Percentiles rank a stretch among this genome's conserved stretches.
Conservation (phyloP, 164 flowering plant genomes). For the Chimonanthus praecox region DNA sequence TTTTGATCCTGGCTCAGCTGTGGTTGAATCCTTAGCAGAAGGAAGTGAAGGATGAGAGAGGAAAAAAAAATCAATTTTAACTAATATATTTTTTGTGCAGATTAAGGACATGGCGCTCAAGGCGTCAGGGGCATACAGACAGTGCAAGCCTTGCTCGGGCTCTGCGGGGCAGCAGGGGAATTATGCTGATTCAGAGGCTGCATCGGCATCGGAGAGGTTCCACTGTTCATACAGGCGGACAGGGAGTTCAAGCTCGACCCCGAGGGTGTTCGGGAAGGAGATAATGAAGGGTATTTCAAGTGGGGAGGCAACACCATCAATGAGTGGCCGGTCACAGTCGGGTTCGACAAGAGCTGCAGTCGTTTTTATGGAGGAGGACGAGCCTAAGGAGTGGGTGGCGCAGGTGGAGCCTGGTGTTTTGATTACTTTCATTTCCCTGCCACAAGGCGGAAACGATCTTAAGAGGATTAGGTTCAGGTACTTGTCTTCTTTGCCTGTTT, state of each 20-base stretch:
- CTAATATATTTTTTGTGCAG: constrained; percentile 27
- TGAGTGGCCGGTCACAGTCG: constrained; percentile 63
- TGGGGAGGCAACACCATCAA: constrained; percentile 71
- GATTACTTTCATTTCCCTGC: constrained; percentile 79
- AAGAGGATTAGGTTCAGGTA: constrained; percentile 96
- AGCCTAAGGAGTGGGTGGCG: constrained; percentile 93
- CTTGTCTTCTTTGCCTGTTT: background rate
- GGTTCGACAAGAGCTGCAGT: constrained; percentile 12
- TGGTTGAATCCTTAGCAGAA: too few species aligned
- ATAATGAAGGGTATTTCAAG: constrained; percentile 71
- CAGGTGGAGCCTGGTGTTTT: constrained; percentile 97
- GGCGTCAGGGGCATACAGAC: constrained; percentile 82
- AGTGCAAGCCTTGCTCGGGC: constrained; percentile 87
- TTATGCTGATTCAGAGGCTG: constrained; percentile 57
- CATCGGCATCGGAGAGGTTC: constrained; percentile 61
- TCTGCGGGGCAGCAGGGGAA: constrained; percentile 34
- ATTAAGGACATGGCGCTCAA: constrained; percentile 94
- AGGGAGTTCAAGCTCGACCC: constrained; percentile 57
- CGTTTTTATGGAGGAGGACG: constrained; percentile 78
- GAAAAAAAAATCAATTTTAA: too few species aligned
- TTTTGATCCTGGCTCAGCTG: too few species aligned
- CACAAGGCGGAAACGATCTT: constrained; percentile 85
- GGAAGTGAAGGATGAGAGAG: background rate
- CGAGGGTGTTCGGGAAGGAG: constrained; percentile 71
- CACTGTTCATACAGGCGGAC: constrained; percentile 56